Percentiles rank a stretch among this genome's conserved stretches.
Conservation (phyloP, 441 rosid genomes). For the Pelargonium australe region DNA sequence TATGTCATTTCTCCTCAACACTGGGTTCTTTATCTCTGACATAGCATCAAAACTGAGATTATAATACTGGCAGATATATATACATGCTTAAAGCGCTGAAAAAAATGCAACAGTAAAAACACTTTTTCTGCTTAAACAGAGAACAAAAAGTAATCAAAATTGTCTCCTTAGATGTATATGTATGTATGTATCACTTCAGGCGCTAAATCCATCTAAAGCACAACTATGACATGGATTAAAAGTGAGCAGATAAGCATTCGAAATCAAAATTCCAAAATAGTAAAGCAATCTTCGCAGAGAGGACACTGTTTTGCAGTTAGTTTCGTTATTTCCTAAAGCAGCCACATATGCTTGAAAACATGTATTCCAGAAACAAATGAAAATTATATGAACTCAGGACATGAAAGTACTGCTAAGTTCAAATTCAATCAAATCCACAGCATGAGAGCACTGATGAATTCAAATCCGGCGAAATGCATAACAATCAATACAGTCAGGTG, state of each 20-base stretch:
- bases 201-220: too few relatives aligned
- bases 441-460: not conserved
- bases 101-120: not conserved
- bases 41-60: constrained; percentile 9
- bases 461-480: not conserved
- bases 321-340: too few relatives aligned
- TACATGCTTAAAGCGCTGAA: not conserved
- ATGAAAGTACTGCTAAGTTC: not conserved
- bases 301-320: too few relatives aligned
- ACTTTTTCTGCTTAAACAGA: not conserved
- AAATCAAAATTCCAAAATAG: too few relatives aligned
- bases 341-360: not conserved
- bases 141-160: too few relatives aligned
- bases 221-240: too few relatives aligned
- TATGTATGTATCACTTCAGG: too few relatives aligned
- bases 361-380: not conserved
- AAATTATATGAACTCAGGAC: too few relatives aligned
- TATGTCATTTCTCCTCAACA: constrained; percentile 66
- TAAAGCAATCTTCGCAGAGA: too few relatives aligned
- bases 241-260: too few relatives aligned
- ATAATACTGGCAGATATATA: not conserved
- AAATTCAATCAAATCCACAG: not conserved
- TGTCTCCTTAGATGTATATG: too few relatives aligned
- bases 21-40: constrained; percentile 56
- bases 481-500: not conserved